Conservation (phyloP, 73 alveolate species). For the Tetrahymena malaccensis region DNA sequence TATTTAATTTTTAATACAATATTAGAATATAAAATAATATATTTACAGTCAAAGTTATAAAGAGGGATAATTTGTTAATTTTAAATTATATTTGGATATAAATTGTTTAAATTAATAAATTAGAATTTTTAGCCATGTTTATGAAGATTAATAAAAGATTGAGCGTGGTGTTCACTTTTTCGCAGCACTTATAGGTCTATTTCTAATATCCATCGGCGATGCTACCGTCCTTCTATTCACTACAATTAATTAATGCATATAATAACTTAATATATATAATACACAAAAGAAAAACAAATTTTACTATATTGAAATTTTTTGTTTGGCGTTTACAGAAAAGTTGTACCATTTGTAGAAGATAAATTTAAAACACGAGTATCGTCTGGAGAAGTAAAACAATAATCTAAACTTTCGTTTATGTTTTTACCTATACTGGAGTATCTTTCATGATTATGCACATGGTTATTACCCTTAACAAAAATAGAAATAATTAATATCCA, state of each 20-base stretch:
- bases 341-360: not conserved
- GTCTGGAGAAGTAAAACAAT: not conserved
- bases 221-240: not conserved
- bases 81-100: too few species aligned
- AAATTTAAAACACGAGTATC: not conserved
- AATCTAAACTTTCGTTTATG: not conserved
- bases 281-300: not conserved
- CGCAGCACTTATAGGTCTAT: not conserved
- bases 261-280: too few species aligned
- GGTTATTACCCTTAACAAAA: not conserved
- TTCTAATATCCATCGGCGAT: not conserved
- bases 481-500: too few species aligned
- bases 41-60: too few species aligned
- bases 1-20: too few species aligned
- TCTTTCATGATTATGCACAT: not conserved
- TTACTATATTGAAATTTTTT: not conserved
- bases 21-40: too few species aligned
- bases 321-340: not conserved
- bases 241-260: not conserved
- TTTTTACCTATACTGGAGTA: not conserved
- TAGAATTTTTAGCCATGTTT: not conserved
- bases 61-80: too few species aligned
- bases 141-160: not conserved
- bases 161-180: not conserved
- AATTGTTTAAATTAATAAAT: not conserved